Percentiles rank a stretch among this genome's conserved stretches.
These are phyloP conservation scores for Crithidia brevicula DNA, from an alignment of 208 protist genomes.

Conservation along the genomic window DNA sequence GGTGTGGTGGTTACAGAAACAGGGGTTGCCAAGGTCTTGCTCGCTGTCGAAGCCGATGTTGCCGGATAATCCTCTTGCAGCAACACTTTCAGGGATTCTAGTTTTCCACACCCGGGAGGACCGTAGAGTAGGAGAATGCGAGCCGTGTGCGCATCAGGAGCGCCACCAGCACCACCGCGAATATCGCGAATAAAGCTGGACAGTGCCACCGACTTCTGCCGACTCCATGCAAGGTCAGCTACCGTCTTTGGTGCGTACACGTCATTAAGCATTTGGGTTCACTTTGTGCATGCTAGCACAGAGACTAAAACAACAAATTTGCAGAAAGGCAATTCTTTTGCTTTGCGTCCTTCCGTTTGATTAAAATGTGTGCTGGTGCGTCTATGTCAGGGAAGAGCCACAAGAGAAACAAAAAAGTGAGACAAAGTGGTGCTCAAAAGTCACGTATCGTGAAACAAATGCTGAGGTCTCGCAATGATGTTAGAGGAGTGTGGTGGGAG, in stretches of 20 bases:
- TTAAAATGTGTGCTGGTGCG: no score
- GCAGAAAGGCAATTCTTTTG: constrained; percentile 3
- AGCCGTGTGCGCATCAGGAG: constrained; percentile 7
- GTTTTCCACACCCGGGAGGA: constrained; percentile 79
- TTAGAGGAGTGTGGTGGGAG: no score
- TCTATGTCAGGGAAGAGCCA: no score
- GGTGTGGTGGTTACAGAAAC: not conserved
- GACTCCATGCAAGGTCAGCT: constrained; percentile 72
- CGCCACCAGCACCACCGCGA: not conserved
- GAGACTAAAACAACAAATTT: constrained; percentile 2
- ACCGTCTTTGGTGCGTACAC: constrained; percentile 57
- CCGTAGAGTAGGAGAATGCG: constrained; percentile 74
- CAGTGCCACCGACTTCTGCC: constrained; percentile 66
- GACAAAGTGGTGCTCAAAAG: no score
- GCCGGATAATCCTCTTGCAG: constrained; percentile 27
- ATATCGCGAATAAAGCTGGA: constrained; percentile 27
- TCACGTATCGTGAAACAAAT: no score
- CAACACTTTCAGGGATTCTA: constrained; percentile 57
- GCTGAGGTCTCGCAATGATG: no score
- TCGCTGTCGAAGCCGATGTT: not conserved
- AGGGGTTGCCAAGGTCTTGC: not conserved
- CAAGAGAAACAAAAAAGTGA: no score
- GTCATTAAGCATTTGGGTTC: constrained; percentile 64
- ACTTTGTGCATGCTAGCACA: constrained; percentile 13
- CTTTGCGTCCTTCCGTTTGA: not conserved